Conservation (phyloP, 257 asterid species). For the Solanum medicagineum region DNA sequence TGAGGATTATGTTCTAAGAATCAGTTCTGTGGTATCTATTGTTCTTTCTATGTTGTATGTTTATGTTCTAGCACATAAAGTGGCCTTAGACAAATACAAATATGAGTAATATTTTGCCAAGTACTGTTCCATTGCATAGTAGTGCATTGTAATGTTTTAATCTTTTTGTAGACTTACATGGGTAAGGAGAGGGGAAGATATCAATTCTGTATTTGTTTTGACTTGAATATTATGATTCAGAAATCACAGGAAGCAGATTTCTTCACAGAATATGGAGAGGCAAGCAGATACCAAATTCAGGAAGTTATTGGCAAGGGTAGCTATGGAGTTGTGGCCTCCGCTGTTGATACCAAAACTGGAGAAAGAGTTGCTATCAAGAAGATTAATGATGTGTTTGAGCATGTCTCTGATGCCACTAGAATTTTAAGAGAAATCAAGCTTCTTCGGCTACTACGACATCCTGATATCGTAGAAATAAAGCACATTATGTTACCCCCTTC, state of each 20-base stretch:
- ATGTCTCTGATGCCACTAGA: slow-evolving; percentile 91
- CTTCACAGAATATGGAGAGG: slow-evolving; percentile 95
- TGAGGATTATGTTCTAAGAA: background rate
- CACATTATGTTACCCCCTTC: slow-evolving; percentile 98
- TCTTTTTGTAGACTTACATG: background rate
- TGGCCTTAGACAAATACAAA: background rate
- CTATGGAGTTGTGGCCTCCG: slow-evolving; percentile 93
- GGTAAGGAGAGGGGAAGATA: background rate
- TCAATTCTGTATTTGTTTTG: background rate
- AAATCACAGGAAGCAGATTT: slow-evolving; percentile 58
- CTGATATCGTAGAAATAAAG: slow-evolving; percentile 86
- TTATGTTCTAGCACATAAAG: background rate
- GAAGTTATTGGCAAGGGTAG: slow-evolving; percentile 98
- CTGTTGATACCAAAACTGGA: slow-evolving; percentile 74
- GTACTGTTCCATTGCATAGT: background rate
- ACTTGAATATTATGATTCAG: slow-evolving; percentile 22
- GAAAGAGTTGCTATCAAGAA: slow-evolving; percentile 91
- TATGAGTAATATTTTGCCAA: background rate
- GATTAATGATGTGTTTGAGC: slow-evolving; percentile 93
- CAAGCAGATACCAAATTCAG: slow-evolving; percentile 84
- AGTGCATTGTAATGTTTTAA: background rate
- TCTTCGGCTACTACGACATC: slow-evolving; percentile 83
- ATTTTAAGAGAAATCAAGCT: slow-evolving; percentile 94
- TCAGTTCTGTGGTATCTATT: background rate
- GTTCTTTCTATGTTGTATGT: background rate